phyloP scores from a whole-genome alignment of 2,329 filamentous ascomycete genomes.

The Curvularia sp. region DNA sequence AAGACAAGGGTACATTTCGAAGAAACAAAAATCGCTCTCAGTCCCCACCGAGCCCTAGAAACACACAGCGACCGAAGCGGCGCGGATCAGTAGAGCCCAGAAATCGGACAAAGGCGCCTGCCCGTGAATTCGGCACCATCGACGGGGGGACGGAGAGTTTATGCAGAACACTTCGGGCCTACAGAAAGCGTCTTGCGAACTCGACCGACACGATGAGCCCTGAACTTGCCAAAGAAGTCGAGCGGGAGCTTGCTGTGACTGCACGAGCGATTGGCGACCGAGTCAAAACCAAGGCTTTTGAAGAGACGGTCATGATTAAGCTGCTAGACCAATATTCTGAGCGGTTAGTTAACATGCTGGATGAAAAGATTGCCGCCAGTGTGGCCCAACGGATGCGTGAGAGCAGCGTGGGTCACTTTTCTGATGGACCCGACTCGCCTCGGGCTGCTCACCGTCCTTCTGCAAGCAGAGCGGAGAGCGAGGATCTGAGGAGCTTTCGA shows the following conservation, averaged over 20 bases:
- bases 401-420: slow-evolving; percentile 41
- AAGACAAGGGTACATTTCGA: slow-evolving; percentile 30
- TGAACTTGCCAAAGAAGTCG: slow-evolving; percentile 61
- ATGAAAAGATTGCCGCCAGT: slow-evolving; percentile 67
- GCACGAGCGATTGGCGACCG: slow-evolving; percentile 54
- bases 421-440: slow-evolving; percentile 26
- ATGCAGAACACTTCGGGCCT: slow-evolving; percentile 63
- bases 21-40: slow-evolving; percentile 51
- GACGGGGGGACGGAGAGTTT: slow-evolving; percentile 61
- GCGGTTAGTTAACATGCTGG: slow-evolving; percentile 71
- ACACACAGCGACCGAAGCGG: slow-evolving; percentile 48
- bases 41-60: slow-evolving; percentile 50
- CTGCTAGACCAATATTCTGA: slow-evolving; percentile 79
- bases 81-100: slow-evolving; percentile 60
- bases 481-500: neutral
- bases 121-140: slow-evolving; percentile 45
- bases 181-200: slow-evolving; percentile 64
- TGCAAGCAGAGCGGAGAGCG: slow-evolving; percentile 17
- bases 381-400: slow-evolving; percentile 47
- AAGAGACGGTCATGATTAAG: slow-evolving; percentile 57
- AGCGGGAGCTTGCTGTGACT: slow-evolving; percentile 62
- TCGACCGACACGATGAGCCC: slow-evolving; percentile 55
- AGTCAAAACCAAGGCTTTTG: slow-evolving; percentile 50
- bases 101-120: slow-evolving; percentile 54
- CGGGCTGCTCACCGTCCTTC: slow-evolving; percentile 15